Base-by-base conservation (phyloP, 768 basidiomycete genomes). In the Tremella fuciformis region DNA sequence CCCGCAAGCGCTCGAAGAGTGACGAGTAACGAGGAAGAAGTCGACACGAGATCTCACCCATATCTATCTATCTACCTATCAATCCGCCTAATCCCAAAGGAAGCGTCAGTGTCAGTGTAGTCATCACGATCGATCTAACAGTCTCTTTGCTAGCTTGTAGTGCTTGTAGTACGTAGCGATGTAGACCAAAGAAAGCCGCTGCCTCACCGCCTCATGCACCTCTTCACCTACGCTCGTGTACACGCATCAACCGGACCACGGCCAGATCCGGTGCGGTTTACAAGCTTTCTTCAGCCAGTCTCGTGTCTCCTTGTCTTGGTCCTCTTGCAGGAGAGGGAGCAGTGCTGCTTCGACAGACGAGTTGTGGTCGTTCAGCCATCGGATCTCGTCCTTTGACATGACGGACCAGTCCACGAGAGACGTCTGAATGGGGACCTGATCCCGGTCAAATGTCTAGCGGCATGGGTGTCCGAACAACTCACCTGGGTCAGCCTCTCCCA, bases 371-470 rank as follows among this genome's bases (percentile, higher is more conserved):
- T 87, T 88, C 50, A 98, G 70, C 94, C 94, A 98, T 55, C 82
- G 78, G 62, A 84, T 86, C 80, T 97, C 91, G 60, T 88, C 86
- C 73, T 86, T 88, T 16, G 87, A 85, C 56, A 97, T 83, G 83
- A 96, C 85, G 51, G 75, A 81, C 48, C 85, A 87, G 71, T 90
- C 88, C 52, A 97, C 86, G 85, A 98, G 88, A 65, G 84, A 82
- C 1, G 88, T 88, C 77, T 92, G 88, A 69, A 97, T 96, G 2
- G 94, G 94, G 9, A 97, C 92, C 78, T 88, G 86, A n/a, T 1
- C 38, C 29, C n/a, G 24, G 29, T 54, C 3, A 52, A 51, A 1
- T 22, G 18, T n/a, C 1, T 16, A 16, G 18, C 2, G 13, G 16
- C 40, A 13, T 13, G 19, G 3, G 26, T 18, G 1, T 18, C 39